These are phyloP conservation scores for Monosporascus sp. DNA, from an alignment of 2,329 filamentous ascomycete species.

Conservation along the genomic window DNA sequence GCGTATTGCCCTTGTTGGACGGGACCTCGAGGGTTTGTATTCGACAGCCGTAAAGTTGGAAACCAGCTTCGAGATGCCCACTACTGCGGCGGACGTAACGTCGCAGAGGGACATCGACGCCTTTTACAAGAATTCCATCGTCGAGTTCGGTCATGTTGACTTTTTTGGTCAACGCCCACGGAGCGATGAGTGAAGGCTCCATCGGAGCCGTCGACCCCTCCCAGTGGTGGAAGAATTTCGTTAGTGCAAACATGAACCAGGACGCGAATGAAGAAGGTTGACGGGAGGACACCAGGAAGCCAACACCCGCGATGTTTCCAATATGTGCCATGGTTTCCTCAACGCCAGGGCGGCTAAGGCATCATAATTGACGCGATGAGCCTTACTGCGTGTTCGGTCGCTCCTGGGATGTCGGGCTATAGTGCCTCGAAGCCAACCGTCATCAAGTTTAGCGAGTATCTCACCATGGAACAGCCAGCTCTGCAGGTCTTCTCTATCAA, in stretches of 20 bases:
- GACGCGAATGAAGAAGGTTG: too few species aligned
- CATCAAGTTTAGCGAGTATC: constrained; percentile 19
- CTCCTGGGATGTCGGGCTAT: constrained; percentile 17
- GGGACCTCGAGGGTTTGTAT: background rate
- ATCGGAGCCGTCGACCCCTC: constrained; percentile 9
- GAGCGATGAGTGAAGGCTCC: constrained; percentile 6
- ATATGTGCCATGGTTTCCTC: background rate
- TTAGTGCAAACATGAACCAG: background rate
- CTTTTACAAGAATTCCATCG: constrained; percentile 7
- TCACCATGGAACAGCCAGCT: constrained; percentile 18
- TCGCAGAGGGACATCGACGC: background rate
- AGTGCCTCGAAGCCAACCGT: constrained; percentile 15
- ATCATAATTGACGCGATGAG: constrained; percentile 20
- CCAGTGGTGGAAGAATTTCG: constrained; percentile 15
- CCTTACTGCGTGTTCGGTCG: constrained; percentile 15
- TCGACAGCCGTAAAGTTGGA: background rate
- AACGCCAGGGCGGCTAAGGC: constrained; percentile 10
- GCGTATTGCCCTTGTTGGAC: background rate
- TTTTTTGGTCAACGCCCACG: constrained; percentile 20
- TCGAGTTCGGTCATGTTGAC: constrained; percentile 18
- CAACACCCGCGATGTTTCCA: background rate
- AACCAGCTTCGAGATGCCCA: background rate
- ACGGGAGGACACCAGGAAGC: background rate
- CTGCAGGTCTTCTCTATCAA: constrained; percentile 16
- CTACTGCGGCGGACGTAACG: background rate